Evolutionary conservation across 1,284 basidiomycete genomes (phyloP).

Genomic region (Marasmius tenuissimus): DNA sequence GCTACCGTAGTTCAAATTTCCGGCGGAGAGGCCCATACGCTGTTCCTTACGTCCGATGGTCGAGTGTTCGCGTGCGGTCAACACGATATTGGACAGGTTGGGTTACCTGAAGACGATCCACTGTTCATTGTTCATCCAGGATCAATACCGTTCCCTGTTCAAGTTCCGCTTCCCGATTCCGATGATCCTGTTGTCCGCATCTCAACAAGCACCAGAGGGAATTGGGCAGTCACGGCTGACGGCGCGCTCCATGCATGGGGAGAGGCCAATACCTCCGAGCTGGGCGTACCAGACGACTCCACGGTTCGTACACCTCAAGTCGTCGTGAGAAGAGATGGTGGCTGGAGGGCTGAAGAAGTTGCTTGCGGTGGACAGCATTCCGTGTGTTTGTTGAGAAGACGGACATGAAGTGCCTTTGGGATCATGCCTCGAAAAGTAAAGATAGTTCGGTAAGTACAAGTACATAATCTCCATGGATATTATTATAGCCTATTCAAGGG

Average conservation of each 20-base stretch:
- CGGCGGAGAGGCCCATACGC: constrained; percentile 74
- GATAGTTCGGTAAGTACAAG: too few relatives aligned
- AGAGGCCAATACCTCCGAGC: constrained; percentile 55
- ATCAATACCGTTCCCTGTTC: constrained; percentile 48
- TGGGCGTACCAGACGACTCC: constrained; percentile 31
- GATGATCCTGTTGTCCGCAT: constrained; percentile 60
- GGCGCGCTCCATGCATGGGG: constrained; percentile 75
- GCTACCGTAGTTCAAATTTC: constrained; percentile 58
- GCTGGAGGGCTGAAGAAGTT: constrained; percentile 40
- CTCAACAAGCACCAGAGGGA: constrained; percentile 66
- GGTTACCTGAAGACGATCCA: constrained; percentile 51
- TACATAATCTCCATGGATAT: too few relatives aligned
- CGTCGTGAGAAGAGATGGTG: constrained; percentile 45
- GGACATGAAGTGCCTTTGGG: neutral
- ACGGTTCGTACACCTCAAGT: constrained; percentile 38
- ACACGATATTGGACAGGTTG: constrained; percentile 66
- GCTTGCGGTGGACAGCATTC: constrained; percentile 53
- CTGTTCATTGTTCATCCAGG: constrained; percentile 42
- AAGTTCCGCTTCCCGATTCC: constrained; percentile 52
- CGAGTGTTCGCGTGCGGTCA: constrained; percentile 74
- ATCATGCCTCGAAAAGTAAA: too few relatives aligned
- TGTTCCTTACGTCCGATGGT: constrained; percentile 78
- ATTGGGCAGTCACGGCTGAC: constrained; percentile 62
- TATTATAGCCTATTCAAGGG: too few relatives aligned
- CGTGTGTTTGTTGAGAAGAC: constrained; percentile 37